Evolutionary conservation across 345 rosid species (phyloP), one percentile per base, ranked within the genome.

Genomic region (Corchorus capsularis): DNA sequence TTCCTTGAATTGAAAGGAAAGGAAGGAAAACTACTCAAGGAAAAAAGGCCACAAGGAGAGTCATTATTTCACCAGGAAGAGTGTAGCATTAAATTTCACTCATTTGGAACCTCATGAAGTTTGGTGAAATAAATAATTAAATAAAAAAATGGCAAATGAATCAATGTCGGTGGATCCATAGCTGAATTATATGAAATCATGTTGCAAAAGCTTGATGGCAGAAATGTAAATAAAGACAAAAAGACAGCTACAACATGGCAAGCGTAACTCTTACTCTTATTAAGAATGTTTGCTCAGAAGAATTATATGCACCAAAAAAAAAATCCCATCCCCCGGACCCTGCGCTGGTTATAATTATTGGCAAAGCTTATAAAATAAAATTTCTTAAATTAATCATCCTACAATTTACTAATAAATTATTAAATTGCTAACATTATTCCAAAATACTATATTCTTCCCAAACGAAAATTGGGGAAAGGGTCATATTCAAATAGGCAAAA

Each of bases 201-300:
- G 75, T 71, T 2, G 63, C 27, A 27, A 15, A 57, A 78, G 43
- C 43, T 11, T 46, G 43, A 71, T 73, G 73, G 79, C 83, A 73
- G 46, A 49, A 52, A 12, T 0, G 80, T 63, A 67, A 76, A 39
- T 55, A 56, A 22, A 65, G 22, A 46, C 46, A 66, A 13, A 64
- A 61, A 54, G 46, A 46, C 41, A 16, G 19, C 32, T 14, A 41
- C 59, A 13, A 19, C 49, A 43, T 62, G 5, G 54, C 13, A 52
- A 4, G 84, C 84, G 78, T 81, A 77, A 49, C 14, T 65, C 59
- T 52, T 64, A 84, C 77, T 34, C 80, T 64, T 49, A 12, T 3
- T 32, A 65, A 79, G 88, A 86, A 88, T 86, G 85, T 88, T 77
- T 69, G 73, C 35, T 22, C 72, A 54, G 75, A 60, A 69, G 63